Evolutionary conservation across 257 asterid species (phyloP).

Genomic region (Nicotiana noctiflora): DNA sequence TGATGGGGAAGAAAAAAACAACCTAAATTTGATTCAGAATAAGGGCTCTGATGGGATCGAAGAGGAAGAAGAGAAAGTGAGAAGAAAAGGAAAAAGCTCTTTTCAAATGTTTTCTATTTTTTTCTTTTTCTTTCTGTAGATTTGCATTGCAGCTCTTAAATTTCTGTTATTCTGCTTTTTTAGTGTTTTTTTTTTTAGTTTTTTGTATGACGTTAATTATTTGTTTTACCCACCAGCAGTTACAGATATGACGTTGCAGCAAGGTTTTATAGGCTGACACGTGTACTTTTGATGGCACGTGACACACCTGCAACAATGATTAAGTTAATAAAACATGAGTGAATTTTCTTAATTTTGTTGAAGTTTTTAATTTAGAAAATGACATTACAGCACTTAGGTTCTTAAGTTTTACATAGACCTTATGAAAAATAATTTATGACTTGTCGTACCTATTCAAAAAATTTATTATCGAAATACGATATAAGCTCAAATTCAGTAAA

Average conservation of each 20-base stretch:
- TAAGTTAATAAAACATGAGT: too few relatives aligned
- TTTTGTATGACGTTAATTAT: neutral
- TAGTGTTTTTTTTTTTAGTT: neutral
- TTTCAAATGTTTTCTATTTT: neutral
- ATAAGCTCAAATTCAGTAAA: too few relatives aligned
- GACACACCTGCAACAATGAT: too few relatives aligned
- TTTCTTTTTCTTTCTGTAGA: neutral
- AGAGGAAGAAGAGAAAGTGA: neutral
- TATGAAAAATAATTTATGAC: too few relatives aligned
- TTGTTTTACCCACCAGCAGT: conserved; percentile 1
- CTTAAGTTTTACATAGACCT: too few relatives aligned
- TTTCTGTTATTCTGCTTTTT: neutral
- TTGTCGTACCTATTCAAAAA: too few relatives aligned
- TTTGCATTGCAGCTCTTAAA: neutral
- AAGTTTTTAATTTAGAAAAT: neutral
- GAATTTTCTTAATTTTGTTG: neutral
- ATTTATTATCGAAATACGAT: too few relatives aligned
- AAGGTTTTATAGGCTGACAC: neutral
- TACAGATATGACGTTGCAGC: neutral
- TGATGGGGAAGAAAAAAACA: neutral
- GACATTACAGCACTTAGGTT: neutral
- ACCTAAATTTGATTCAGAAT: neutral
- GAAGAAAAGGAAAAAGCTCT: neutral
- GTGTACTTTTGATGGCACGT: neutral
- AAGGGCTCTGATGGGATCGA: conserved; percentile 5